Conservation (phyloP, 2,329 filamentous ascomycete species). For the Nemania serpens region DNA sequence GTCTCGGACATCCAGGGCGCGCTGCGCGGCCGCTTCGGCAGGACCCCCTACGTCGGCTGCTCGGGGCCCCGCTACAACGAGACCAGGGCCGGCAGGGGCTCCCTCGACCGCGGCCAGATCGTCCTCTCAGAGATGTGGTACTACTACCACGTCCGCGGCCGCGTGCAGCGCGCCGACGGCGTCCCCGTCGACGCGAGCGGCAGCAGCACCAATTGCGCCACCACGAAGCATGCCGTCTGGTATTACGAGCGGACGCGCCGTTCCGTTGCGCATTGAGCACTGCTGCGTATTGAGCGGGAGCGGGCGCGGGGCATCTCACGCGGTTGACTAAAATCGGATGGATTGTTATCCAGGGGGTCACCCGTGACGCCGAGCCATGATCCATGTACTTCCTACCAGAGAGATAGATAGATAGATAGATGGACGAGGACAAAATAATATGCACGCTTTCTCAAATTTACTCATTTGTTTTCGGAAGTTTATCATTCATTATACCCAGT, state of each 20-base stretch:
- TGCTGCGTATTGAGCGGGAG: no score
- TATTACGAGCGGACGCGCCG: slow-evolving; percentile 58
- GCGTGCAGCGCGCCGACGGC: slow-evolving; percentile 57
- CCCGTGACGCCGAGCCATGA: no score
- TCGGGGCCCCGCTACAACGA: slow-evolving; percentile 63
- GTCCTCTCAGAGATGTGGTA: slow-evolving; percentile 69
- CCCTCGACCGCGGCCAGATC: slow-evolving; percentile 60
- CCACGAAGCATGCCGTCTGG: slow-evolving; percentile 54
- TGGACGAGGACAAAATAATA: no score
- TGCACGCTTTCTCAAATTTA: no score
- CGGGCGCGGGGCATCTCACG: no score
- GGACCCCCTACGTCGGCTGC: slow-evolving; percentile 65
- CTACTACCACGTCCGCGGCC: slow-evolving; percentile 64
- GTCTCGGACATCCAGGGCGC: slow-evolving; percentile 57
- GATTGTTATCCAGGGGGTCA: no score
- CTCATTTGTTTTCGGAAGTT: no score
- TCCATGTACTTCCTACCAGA: no score
- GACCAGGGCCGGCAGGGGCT: slow-evolving; percentile 60
- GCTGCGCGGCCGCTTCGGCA: slow-evolving; percentile 56
- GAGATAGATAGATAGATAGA: no score
- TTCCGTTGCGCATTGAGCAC: slow-evolving; percentile 38
- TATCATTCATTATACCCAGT: no score
- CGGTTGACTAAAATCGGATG: no score
- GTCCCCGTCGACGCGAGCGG: slow-evolving; percentile 51
- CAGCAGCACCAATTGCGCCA: slow-evolving; percentile 59